Evolutionary conservation across 495 filamentous ascomycete species (phyloP).

Genomic region (Aspergillus bertholletiae): DNA sequence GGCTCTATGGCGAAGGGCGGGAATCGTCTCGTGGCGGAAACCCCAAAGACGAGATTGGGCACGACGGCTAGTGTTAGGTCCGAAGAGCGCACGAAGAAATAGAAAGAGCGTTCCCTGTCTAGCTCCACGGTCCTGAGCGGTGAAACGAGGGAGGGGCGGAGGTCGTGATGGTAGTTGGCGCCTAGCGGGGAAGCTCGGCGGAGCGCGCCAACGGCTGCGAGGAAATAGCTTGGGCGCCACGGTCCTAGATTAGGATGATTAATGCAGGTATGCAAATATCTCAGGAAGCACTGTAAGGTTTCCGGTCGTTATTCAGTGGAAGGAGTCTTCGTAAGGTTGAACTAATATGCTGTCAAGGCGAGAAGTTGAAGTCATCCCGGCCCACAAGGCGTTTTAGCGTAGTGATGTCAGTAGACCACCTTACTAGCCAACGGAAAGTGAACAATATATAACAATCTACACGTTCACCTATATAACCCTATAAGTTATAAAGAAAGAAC

Average conservation of each 20-base stretch:
- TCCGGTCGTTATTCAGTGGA: not conserved
- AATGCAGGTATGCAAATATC: not conserved
- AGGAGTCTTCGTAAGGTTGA: not conserved
- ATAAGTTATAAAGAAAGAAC: too few species aligned
- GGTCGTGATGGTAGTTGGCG: conserved; percentile 19
- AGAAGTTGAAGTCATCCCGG: not conserved
- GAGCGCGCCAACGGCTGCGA: conserved; percentile 28
- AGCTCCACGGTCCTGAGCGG: conserved; percentile 12
- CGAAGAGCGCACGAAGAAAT: conserved; percentile 47
- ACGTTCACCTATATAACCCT: too few species aligned
- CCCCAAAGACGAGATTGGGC: conserved; percentile 59
- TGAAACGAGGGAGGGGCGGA: conserved; percentile 13
- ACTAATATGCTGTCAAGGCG: not conserved
- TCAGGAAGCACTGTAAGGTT: not conserved
- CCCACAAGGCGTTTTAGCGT: not conserved
- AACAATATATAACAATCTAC: too few species aligned
- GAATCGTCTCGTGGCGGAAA: conserved; percentile 71
- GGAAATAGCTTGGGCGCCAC: conserved; percentile 41
- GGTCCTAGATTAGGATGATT: not conserved
- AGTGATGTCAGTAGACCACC: not conserved
- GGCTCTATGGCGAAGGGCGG: conserved; percentile 60
- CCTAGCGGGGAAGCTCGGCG: conserved; percentile 15
- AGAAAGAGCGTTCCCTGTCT: conserved; percentile 19
- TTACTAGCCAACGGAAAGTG: not conserved
- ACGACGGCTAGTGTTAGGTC: conserved; percentile 54